Conservation (phyloP, 306 rosid genomes). For the Purshia tridentata region DNA sequence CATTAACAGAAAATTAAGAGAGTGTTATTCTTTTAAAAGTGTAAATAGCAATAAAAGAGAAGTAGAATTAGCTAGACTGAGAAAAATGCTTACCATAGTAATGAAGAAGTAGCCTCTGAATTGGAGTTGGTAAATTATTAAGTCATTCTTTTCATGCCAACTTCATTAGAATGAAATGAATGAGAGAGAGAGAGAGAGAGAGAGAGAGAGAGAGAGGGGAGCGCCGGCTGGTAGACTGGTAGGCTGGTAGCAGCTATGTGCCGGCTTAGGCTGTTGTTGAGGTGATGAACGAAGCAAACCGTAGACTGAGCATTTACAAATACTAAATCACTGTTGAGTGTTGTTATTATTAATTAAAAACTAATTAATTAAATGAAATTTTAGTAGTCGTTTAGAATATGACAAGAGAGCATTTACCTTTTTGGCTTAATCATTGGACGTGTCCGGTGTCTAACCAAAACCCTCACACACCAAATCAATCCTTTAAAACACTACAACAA, state of each 20-base stretch:
- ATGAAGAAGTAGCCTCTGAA: not conserved
- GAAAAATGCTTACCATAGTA: conserved; percentile 14
- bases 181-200: not conserved
- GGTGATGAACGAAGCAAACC: conserved; percentile 43
- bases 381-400: conserved; percentile 16
- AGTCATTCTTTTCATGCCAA: not conserved
- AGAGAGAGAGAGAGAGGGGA: conserved; percentile 16
- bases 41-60: not conserved
- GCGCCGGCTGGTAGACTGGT: conserved; percentile 18
- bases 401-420: conserved; percentile 12
- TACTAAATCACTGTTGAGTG: conserved; percentile 21
- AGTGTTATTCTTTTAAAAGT: not conserved
- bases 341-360: not conserved
- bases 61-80: not conserved
- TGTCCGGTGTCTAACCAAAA: not conserved
- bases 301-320: conserved; percentile 36
- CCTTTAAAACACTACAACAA: not conserved
- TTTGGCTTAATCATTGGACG: conserved; percentile 20
- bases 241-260: conserved; percentile 31
- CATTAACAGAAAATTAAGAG: not conserved
- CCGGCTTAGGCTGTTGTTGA: conserved; percentile 41
- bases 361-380: not conserved
- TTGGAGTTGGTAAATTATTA: conserved; percentile 20
- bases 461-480: not conserved
- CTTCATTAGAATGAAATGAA: not conserved